These are phyloP conservation scores for Lipomyces lipofer DNA, from an alignment of 805 yeast genomes.

Conservation along the genomic window DNA sequence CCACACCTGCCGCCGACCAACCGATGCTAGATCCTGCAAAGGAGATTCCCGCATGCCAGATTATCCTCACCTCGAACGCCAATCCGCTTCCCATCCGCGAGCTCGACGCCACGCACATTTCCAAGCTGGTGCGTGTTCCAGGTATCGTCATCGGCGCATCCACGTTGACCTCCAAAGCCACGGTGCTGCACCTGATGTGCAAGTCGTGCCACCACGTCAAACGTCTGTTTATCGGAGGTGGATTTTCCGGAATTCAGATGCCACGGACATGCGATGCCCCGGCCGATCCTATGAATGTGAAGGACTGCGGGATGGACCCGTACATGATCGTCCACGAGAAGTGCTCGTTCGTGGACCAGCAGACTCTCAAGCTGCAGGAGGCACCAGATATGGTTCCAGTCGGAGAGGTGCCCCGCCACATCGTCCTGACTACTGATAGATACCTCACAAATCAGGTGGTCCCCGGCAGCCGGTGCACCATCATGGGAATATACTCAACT, in stretches of 20 bases:
- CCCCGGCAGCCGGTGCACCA: conserved; percentile 92
- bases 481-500: conserved; percentile 90
- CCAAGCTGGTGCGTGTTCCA: conserved; percentile 84
- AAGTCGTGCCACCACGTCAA: conserved; percentile 81
- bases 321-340: conserved; percentile 91
- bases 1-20: conserved; percentile 22
- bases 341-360: conserved; percentile 93
- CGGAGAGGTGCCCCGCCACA: conserved; percentile 97
- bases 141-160: conserved; percentile 94
- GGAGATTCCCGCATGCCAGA: conserved; percentile 78
- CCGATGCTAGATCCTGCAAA: conserved; percentile 48
- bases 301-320: conserved; percentile 87
- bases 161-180: conserved; percentile 83
- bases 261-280: conserved; percentile 66
- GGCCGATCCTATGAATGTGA: conserved; percentile 46
- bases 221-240: conserved; percentile 59
- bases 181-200: conserved; percentile 80
- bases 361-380: conserved; percentile 88
- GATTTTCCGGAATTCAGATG: conserved; percentile 67
- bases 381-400: conserved; percentile 99
- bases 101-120: conserved; percentile 80
- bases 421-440: conserved; percentile 82
- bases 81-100: conserved; percentile 73
- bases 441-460: conserved; percentile 85
- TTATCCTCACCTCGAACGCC: conserved; percentile 72